These are phyloP conservation scores for Triticum monococcum DNA, from an alignment of 176 grass and related monocot species.

Conservation along the genomic window DNA sequence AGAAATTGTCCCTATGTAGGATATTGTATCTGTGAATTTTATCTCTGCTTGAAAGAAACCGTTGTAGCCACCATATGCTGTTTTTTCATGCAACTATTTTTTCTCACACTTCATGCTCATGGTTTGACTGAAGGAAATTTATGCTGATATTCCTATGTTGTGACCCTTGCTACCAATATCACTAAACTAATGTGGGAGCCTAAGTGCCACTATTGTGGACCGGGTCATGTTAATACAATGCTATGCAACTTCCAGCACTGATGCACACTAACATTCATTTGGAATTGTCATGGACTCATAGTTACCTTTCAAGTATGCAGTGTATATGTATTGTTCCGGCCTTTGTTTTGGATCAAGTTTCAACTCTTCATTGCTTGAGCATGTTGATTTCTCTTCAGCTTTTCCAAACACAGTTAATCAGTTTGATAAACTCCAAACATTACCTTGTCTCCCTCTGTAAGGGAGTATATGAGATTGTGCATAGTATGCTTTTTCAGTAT, in stretches of 20 bases:
- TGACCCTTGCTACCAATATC: neutral
- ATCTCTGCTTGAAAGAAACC: neutral
- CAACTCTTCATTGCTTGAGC: neutral
- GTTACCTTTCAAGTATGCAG: neutral
- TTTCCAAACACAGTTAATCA: neutral
- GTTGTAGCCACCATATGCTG: neutral
- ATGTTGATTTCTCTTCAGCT: neutral
- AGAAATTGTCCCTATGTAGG: neutral
- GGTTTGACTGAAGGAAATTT: neutral
- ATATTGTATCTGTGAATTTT: neutral
- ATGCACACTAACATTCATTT: neutral
- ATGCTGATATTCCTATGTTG: neutral
- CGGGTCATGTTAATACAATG: constrained; percentile 12
- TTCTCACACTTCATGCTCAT: neutral
- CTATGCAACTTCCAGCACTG: neutral
- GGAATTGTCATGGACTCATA: neutral
- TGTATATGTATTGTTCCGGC: neutral
- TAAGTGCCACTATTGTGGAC: neutral
- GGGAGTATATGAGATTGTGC: neutral
- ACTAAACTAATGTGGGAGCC: neutral
- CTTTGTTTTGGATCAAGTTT: constrained; percentile 5
- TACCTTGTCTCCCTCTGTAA: neutral
- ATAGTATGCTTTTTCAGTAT: neutral
- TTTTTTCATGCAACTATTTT: neutral
- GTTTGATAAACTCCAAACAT: neutral